Base-by-base conservation (phyloP, 495 filamentous ascomycete species). In the Penicillium herquei region DNA sequence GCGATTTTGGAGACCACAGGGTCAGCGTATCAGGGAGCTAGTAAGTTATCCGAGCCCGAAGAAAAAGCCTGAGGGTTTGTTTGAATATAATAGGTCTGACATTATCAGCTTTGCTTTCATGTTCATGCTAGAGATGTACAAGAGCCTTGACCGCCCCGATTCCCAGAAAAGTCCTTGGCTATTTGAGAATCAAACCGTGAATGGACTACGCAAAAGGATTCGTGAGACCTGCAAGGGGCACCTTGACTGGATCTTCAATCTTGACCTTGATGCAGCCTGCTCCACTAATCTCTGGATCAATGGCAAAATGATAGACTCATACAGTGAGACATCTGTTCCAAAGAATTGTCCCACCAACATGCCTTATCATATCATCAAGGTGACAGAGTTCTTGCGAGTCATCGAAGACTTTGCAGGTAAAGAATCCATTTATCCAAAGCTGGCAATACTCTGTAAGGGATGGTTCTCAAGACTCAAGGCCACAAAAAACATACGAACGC, bases 11-110 rank as follows among this genome's bases (percentile, higher is more conserved):
- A 18, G 44, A 47, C 18, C 44, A 47, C 10, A 26, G 26, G 9
- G 44, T 47, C 26, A 47, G 44, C 26, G 18, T 47, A 31, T 31
- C 18, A 26, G 44, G 44, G n/a, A 47, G 44, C 44, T 47, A 47
- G 44, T 47, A 31, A n/a, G 44, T 43, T 2, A 16, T n/a, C n/a
- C 8, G 14, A 14, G 16, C 16, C 3, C 4, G 7, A 16, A 8
- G 40, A 43, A 12, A 39, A n/a, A 6, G 40, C 13, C n/a, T 43
- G n/a, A 8, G 14, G 16, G 2, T 43, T 16, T 14, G 7, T 9
- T 12, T n/a, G n/a, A n/a, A n/a, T n/a, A n/a, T n/a, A n/a, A n/a
- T n/a, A n/a, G n/a, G n/a, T 12, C 14, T 21, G 12, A 26, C 10
- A 47, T 1, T 26, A 26, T 26, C 13, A 47, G 44, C 18, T 47